Conservation (phyloP, 2,329 filamentous ascomycete species). For the Colletotrichum cordylinicola region DNA sequence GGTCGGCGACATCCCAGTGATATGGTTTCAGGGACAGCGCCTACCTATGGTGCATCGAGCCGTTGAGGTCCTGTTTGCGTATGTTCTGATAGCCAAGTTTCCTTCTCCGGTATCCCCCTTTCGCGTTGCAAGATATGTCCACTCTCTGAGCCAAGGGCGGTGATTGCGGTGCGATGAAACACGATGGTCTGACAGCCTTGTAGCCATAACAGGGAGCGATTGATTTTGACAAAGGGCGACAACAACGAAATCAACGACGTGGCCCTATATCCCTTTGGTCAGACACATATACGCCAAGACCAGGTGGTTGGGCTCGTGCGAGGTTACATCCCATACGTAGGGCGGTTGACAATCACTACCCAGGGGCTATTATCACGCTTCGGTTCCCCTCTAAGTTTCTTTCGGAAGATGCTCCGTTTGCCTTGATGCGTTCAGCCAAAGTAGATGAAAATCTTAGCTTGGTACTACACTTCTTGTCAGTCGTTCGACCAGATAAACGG, state of each 20-base stretch:
- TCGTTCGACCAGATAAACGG: not conserved
- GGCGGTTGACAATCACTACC: not conserved
- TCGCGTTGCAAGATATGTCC: not conserved
- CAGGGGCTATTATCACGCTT: not conserved
- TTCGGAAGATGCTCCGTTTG: not conserved
- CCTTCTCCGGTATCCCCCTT: not conserved
- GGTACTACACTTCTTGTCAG: not conserved
- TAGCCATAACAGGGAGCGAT: not conserved
- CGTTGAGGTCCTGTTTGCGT: not conserved
- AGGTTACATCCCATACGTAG: not conserved
- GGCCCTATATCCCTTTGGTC: not conserved
- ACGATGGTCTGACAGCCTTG: not conserved
- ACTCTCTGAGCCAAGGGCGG: not conserved
- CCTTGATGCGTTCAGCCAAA: not conserved
- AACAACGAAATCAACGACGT: not conserved
- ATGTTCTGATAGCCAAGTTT: not conserved
- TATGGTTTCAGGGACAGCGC: not conserved
- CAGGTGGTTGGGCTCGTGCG: not conserved
- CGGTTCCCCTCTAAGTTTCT: not conserved
- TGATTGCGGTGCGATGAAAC: not conserved
- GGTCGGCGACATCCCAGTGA: not conserved
- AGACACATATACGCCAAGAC: not conserved
- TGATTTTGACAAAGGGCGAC: not conserved
- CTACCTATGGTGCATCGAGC: not conserved
- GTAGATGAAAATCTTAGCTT: not conserved